Conservation (phyloP, 176 grass and related monocot species). For the Oryza longistaminata region DNA sequence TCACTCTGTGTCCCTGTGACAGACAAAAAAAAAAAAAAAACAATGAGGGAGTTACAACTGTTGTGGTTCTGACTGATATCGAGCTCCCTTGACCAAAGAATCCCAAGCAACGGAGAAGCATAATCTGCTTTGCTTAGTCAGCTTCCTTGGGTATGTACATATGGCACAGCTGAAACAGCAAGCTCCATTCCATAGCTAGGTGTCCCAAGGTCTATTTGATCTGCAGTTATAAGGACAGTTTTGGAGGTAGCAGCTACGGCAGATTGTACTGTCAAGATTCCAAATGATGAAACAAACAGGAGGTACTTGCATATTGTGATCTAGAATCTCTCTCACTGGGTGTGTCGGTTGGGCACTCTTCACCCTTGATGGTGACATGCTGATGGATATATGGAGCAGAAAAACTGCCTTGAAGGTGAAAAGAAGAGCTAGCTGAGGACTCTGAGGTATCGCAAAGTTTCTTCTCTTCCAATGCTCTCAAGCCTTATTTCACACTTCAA, state of each 20-base stretch:
- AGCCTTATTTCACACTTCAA: slow-evolving; percentile 45
- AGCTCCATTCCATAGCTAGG: slow-evolving; percentile 12
- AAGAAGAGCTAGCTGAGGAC: slow-evolving; percentile 19
- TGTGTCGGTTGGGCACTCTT: slow-evolving; percentile 30
- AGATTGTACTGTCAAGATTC: slow-evolving; percentile 23
- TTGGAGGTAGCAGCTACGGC: slow-evolving; percentile 25
- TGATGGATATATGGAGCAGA: slow-evolving; percentile 17
- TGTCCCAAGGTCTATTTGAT: not conserved
- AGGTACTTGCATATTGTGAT: slow-evolving; percentile 25
- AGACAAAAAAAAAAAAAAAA: slow-evolving; percentile 2
- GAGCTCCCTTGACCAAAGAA: slow-evolving; percentile 45
- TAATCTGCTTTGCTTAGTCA: slow-evolving; percentile 36
- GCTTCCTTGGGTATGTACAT: slow-evolving; percentile 1
- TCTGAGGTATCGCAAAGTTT: slow-evolving; percentile 23
- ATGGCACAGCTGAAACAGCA: slow-evolving; percentile 24
- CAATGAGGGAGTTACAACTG: not conserved
- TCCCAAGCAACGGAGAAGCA: slow-evolving; percentile 14
- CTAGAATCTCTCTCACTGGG: slow-evolving; percentile 6
- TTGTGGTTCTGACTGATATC: slow-evolving; percentile 28
- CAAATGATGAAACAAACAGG: slow-evolving; percentile 32
- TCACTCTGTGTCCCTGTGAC: not conserved
- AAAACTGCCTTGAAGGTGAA: slow-evolving; percentile 19
- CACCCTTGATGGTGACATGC: slow-evolving; percentile 41
- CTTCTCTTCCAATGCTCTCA: slow-evolving; percentile 43
- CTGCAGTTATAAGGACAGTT: slow-evolving; percentile 26